phyloP scores from a whole-genome alignment of 129 eudicot genomes.

The Arctium lappa region DNA sequence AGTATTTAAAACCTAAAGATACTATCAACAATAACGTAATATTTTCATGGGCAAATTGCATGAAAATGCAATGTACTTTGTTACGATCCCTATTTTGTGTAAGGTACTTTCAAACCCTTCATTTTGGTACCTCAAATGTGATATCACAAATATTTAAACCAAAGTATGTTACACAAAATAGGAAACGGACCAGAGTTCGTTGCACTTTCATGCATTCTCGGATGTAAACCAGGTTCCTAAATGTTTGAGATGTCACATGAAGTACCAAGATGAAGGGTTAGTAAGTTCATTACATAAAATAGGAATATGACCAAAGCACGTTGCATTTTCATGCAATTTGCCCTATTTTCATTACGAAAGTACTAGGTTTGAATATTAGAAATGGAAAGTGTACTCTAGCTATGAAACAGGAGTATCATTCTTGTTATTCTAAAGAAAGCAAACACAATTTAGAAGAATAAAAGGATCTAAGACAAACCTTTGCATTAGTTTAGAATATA shows the following conservation, averaged over 20 bases:
- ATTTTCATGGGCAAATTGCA: background rate
- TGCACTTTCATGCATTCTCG: too few species aligned
- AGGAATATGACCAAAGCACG: background rate
- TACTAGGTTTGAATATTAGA: background rate
- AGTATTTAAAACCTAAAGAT: background rate
- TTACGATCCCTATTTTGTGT: background rate
- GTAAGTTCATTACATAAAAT: too few species aligned
- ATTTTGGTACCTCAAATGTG: background rate
- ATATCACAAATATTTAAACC: background rate
- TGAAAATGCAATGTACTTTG: background rate
- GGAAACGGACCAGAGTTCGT: background rate
- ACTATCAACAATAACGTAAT: background rate
- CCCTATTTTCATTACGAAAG: background rate
- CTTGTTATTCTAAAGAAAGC: background rate
- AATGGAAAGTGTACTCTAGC: background rate
- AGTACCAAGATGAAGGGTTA: too few species aligned
- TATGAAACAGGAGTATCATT: background rate
- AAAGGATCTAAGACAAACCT: constrained; percentile 41
- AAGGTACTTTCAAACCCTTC: background rate
- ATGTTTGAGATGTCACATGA: too few species aligned
- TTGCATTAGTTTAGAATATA: constrained; percentile 74
- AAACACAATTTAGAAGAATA: background rate
- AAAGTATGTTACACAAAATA: too few species aligned
- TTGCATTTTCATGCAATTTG: background rate
- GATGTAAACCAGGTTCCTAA: too few species aligned